phyloP scores from a whole-genome alignment of 75 land plant genomes.

The Cryptomeria japonica region DNA sequence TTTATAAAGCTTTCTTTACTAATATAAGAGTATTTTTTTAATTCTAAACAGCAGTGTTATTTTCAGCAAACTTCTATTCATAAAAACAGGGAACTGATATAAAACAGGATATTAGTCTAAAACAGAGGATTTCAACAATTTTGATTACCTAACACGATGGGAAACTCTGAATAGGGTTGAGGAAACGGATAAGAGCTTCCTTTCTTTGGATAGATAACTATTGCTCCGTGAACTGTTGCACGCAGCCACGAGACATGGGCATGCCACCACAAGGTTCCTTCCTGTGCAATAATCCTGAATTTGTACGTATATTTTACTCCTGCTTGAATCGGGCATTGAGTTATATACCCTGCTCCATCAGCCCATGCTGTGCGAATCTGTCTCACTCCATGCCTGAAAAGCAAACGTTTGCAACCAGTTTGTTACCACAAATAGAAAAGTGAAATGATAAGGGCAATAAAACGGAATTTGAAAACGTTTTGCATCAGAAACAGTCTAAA shows the following conservation, averaged over 20 bases:
- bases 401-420: constrained; percentile 11
- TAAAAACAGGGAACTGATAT: too few relatives aligned
- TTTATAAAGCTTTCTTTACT: too few relatives aligned
- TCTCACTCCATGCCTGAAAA: background rate
- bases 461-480: too few relatives aligned
- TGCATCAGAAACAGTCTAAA: too few relatives aligned
- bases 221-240: constrained; percentile 39
- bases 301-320: constrained; percentile 16
- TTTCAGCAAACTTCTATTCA: too few relatives aligned
- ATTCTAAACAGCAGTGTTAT: too few relatives aligned
- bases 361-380: background rate
- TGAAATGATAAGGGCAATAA: too few relatives aligned
- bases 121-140: too few relatives aligned
- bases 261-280: background rate
- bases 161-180: constrained; percentile 15
- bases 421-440: too few relatives aligned
- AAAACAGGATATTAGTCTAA: too few relatives aligned
- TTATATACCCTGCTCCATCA: constrained; percentile 41
- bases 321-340: constrained; percentile 39
- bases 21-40: too few relatives aligned
- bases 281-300: background rate
- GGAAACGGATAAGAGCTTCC: constrained; percentile 25
- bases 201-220: constrained; percentile 23
- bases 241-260: constrained; percentile 10
- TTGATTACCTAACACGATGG: constrained; percentile 39